A percentile compares a stretch with the other conserved stretches of the same genome.
These are phyloP conservation scores for Amesomyces nigricolor DNA, from an alignment of 2,329 filamentous ascomycete genomes.

Conservation along the genomic window DNA sequence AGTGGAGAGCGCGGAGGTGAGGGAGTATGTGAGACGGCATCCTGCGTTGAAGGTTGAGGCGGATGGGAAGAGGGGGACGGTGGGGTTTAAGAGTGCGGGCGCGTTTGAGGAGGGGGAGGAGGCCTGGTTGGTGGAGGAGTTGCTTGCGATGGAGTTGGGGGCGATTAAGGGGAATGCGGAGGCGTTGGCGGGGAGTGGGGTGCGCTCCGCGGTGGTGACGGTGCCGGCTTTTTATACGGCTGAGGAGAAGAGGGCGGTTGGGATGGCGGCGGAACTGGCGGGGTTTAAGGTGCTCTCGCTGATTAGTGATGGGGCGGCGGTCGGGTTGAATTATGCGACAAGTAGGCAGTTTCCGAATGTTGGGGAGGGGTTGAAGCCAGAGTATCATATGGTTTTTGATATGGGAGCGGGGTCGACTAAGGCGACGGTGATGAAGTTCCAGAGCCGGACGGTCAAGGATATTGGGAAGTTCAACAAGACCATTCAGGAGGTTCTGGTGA, in stretches of 20 bases:
- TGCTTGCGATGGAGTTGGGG: slow-evolving; percentile 93
- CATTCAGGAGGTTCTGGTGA: slow-evolving; percentile 84
- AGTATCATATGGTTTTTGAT: slow-evolving; percentile 90
- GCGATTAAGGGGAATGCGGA: slow-evolving; percentile 91
- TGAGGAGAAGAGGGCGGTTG: slow-evolving; percentile 82
- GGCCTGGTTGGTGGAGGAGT: slow-evolving; percentile 77
- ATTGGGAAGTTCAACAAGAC: slow-evolving; percentile 93
- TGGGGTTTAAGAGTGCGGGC: slow-evolving; percentile 71
- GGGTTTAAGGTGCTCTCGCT: slow-evolving; percentile 80
- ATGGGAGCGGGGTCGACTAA: slow-evolving; percentile 96
- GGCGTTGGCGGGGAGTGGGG: slow-evolving; percentile 63
- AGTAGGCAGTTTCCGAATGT: slow-evolving; percentile 81
- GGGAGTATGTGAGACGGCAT: slow-evolving; percentile 68
- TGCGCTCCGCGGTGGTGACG: slow-evolving; percentile 82
- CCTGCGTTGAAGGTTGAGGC: slow-evolving; percentile 69
- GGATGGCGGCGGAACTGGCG: slow-evolving; percentile 78
- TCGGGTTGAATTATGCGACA: slow-evolving; percentile 93
- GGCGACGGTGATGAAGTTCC: slow-evolving; percentile 83
- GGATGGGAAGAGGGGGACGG: slow-evolving; percentile 59
- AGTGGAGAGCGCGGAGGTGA: slow-evolving; percentile 53
- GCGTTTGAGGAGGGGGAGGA: slow-evolving; percentile 58
- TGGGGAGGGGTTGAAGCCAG: slow-evolving; percentile 75
- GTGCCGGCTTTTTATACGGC: slow-evolving; percentile 84
- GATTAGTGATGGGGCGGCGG: slow-evolving; percentile 83
- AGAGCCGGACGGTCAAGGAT: slow-evolving; percentile 84